phyloP scores from a whole-genome alignment of 257 asterid genomes.

The Gentiana dahurica region DNA sequence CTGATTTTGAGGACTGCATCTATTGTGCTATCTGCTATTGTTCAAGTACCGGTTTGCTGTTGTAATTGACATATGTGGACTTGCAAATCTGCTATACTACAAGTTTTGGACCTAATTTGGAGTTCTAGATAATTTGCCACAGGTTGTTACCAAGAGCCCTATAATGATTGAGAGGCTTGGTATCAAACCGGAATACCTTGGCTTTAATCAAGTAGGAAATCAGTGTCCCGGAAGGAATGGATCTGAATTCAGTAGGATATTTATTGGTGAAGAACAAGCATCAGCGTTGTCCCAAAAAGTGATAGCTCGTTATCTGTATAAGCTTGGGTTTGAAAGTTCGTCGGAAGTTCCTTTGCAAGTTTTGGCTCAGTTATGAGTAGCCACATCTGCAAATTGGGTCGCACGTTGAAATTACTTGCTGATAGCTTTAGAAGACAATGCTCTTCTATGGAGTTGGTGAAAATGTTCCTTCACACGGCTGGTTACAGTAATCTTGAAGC shows the following conservation, averaged over 20 bases:
- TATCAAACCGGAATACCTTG: slow-evolving; percentile 79
- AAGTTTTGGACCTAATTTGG: slow-evolving; percentile 17
- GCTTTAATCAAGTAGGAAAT: slow-evolving; percentile 61
- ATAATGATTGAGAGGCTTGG: slow-evolving; percentile 98
- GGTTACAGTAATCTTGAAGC: slow-evolving; percentile 32
- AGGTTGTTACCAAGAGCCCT: slow-evolving; percentile 61
- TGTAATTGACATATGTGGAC: too few species aligned
- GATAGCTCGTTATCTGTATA: slow-evolving; percentile 59
- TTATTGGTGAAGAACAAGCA: slow-evolving; percentile 75
- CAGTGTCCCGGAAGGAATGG: slow-evolving; percentile 59
- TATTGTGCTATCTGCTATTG: too few species aligned
- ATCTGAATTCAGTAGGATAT: slow-evolving; percentile 42
- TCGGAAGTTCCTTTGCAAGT: slow-evolving; percentile 65
- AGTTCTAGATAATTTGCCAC: slow-evolving; percentile 80
- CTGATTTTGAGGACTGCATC: too few species aligned
- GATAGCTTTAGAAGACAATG: slow-evolving; percentile 90
- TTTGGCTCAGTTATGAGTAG: slow-evolving; percentile 60
- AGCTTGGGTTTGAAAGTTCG: slow-evolving; percentile 74
- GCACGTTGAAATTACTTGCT: slow-evolving; percentile 61
- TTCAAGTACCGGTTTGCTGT: too few species aligned
- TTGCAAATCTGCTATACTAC: too few species aligned
- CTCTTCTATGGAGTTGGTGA: slow-evolving; percentile 71
- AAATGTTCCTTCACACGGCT: slow-evolving; percentile 84
- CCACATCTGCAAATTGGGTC: slow-evolving; percentile 71
- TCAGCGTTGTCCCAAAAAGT: slow-evolving; percentile 60